A percentile compares a stretch with the other conserved stretches of the same genome.
Conservation (phyloP, 2,329 filamentous ascomycete genomes). For the Clathrospora elynae region DNA sequence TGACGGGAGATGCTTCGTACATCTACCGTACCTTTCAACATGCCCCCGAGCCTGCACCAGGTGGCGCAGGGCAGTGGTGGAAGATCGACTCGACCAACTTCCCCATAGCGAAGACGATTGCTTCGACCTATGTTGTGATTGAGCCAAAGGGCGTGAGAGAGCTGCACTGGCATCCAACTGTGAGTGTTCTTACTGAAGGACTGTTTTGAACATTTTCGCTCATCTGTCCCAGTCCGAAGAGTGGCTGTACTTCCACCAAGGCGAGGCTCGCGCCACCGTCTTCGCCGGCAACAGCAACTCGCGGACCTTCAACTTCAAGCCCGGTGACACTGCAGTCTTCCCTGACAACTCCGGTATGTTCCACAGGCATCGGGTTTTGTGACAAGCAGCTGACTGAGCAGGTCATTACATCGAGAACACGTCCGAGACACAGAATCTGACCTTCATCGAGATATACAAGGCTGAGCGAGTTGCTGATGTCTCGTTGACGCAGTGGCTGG, state of each 20-base stretch:
- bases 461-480: slow-evolving; percentile 70
- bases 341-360: slow-evolving; percentile 64
- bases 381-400: slow-evolving; percentile 10
- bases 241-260: slow-evolving; percentile 73
- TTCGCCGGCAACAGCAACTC: slow-evolving; percentile 66
- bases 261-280: slow-evolving; percentile 65
- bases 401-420: slow-evolving; percentile 74
- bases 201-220: slow-evolving; percentile 5
- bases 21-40: slow-evolving; percentile 66
- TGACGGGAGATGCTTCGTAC: slow-evolving; percentile 64
- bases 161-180: slow-evolving; percentile 73
- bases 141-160: slow-evolving; percentile 68
- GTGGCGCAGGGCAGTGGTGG: slow-evolving; percentile 65
- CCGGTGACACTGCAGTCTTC: slow-evolving; percentile 71
- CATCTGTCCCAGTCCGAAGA: slow-evolving; percentile 56
- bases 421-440: slow-evolving; percentile 65
- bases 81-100: slow-evolving; percentile 72
- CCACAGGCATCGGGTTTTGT: background rate
- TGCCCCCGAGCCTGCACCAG: slow-evolving; percentile 61
- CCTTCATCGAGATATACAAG: slow-evolving; percentile 74
- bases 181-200: slow-evolving; percentile 40
- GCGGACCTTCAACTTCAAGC: slow-evolving; percentile 69
- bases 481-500: slow-evolving; percentile 70
- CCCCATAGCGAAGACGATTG: slow-evolving; percentile 68
- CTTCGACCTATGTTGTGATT: slow-evolving; percentile 67